phyloP scores from a whole-genome alignment of 116 monocot genomes.

The Phalaenopsis hybrid region DNA sequence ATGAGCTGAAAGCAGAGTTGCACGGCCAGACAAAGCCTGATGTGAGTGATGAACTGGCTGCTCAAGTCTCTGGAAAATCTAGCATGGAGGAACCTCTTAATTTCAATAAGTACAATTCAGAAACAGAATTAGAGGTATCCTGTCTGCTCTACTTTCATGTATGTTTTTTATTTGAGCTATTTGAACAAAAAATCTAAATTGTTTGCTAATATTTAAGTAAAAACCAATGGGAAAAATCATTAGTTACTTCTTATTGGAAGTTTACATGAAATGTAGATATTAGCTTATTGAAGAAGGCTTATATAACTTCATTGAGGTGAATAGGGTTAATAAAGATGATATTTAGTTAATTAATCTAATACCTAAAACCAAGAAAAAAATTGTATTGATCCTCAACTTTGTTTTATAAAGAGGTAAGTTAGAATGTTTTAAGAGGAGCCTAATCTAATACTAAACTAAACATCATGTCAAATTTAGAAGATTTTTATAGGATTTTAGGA shows the following conservation, averaged over 20 bases:
- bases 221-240: background rate
- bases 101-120: constrained; percentile 48
- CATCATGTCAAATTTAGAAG: background rate
- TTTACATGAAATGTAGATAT: background rate
- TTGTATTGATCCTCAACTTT: background rate
- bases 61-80: constrained; percentile 5
- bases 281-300: background rate
- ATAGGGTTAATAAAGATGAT: background rate
- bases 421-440: background rate
- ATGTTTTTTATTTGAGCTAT: background rate
- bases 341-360: background rate
- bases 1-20: background rate
- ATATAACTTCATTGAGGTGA: background rate
- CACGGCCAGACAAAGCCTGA: constrained; percentile 1
- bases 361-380: background rate
- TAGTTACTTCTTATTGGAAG: background rate
- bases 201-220: background rate
- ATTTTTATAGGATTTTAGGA: background rate
- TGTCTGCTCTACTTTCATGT: background rate
- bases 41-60: constrained; percentile 1
- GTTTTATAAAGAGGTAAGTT: background rate
- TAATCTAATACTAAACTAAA: background rate
- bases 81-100: constrained; percentile 40
- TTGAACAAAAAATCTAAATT: background rate
- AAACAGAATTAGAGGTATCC: constrained; percentile 73